Base-by-base conservation (phyloP, 352 stramenopile species). In the Phytophthora nicotianae region DNA sequence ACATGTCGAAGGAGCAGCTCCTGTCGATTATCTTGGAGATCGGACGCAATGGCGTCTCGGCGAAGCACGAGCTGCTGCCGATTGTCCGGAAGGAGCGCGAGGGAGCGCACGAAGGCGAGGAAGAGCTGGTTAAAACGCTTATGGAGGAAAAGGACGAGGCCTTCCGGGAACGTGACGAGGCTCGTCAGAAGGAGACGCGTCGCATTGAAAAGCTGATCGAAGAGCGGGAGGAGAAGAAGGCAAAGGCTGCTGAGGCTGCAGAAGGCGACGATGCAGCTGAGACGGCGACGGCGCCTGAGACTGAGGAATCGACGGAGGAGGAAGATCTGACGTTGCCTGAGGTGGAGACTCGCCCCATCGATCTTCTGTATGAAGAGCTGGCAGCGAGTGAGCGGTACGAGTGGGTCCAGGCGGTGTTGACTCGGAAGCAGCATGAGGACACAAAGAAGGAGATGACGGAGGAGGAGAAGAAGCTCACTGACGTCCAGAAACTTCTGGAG, bases 11-110 rank as follows among this genome's bases (percentile, higher is more conserved):
- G 37, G 81, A 89, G 29, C 81, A 95, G 48, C 61, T 95, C 4
- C 51, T 68, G 11, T 75, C 70, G 8, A 68, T 93, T 47, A 63
- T 94, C 24, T 13, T 92, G n/a, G 83, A 92, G 41, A 58, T 93
- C 8, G 68, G 64, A 58, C 72, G 71, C 0, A 68, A 77, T 35
- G 55, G 55, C 1, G 42, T 88, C 1, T 66, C 70, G 17, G 62
- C 40, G 11, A 90, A 83, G 48, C 74, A 87, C 40, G 78, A 92
- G 11, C 42, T 90, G 19, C 47, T 94, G 10, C 56, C 62, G 33
- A 58, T 86, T 4, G 79, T 94, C 33, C 74, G 68, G 1, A 72
- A 70, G 20, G 79, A 86, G 46, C 77, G 83, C 1, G 76, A 84
- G 11, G 54, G 52, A 33, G 53, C 53, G 6, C 5, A 32, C 19